Conservation (phyloP, 1,139 yeast species). For the Nematodospora anomalae region DNA sequence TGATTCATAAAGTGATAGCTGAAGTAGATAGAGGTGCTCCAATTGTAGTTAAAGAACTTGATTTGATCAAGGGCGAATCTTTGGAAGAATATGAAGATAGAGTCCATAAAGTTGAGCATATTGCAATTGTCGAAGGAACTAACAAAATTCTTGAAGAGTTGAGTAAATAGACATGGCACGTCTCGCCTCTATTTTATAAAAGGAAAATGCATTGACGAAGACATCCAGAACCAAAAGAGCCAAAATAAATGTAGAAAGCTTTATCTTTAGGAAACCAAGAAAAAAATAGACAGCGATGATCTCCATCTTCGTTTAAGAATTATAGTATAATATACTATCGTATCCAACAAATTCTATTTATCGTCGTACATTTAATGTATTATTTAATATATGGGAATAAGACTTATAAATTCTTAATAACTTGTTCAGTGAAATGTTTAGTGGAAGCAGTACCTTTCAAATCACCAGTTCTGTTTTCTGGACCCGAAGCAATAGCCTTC, state of each 20-base stretch:
- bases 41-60: slow-evolving; percentile 74
- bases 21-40: slow-evolving; percentile 96
- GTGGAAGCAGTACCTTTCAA: slow-evolving; percentile 93
- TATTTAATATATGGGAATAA: neutral
- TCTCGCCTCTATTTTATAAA: no score
- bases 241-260: no score
- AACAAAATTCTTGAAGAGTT: slow-evolving; percentile 53
- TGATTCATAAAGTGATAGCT: slow-evolving; percentile 93
- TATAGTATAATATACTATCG: no score
- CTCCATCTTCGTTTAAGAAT: no score
- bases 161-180: slow-evolving; percentile 5
- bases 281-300: no score
- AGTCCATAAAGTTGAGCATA: slow-evolving; percentile 84
- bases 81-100: slow-evolving; percentile 77
- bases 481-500: slow-evolving; percentile 91
- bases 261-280: no score
- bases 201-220: no score
- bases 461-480: slow-evolving; percentile 91
- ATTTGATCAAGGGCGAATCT: slow-evolving; percentile 67
- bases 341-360: no score
- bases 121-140: slow-evolving; percentile 91
- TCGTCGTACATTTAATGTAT: slow-evolving; percentile 1
- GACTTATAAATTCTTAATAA: slow-evolving; percentile 45
- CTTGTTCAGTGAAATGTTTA: slow-evolving; percentile 77
- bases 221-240: no score